These are phyloP conservation scores for Podospora australis DNA, from an alignment of 495 filamentous ascomycete species.

Conservation along the genomic window DNA sequence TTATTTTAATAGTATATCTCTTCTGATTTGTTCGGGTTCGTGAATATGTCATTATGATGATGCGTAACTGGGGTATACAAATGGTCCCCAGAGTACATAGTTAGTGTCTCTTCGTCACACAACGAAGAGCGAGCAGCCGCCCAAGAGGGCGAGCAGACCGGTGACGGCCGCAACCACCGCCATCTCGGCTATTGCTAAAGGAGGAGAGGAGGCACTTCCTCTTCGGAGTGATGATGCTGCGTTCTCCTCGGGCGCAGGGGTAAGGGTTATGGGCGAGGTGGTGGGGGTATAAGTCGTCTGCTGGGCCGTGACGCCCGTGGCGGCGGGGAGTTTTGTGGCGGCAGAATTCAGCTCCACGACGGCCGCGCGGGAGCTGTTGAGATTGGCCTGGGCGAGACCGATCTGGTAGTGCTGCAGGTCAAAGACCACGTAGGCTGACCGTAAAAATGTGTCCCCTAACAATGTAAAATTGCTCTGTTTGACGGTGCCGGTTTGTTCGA, in stretches of 20 bases:
- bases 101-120: background rate
- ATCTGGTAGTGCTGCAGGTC: slow-evolving; percentile 81
- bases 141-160: background rate
- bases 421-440: slow-evolving; percentile 90
- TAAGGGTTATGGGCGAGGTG: background rate
- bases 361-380: slow-evolving; percentile 57
- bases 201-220: background rate
- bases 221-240: too few relatives aligned
- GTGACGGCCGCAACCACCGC: background rate
- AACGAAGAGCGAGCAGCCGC: background rate
- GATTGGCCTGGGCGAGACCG: slow-evolving; percentile 76
- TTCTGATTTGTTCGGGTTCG: too few relatives aligned
- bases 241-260: background rate
- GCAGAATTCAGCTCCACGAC: slow-evolving; percentile 38
- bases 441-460: slow-evolving; percentile 83
- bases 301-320: slow-evolving; percentile 32
- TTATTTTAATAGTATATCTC: too few relatives aligned
- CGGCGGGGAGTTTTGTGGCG: slow-evolving; percentile 32
- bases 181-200: background rate
- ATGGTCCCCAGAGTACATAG: background rate
- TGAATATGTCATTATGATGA: too few relatives aligned
- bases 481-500: slow-evolving; percentile 11
- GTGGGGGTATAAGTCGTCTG: slow-evolving; percentile 16
- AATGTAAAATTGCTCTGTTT: slow-evolving; percentile 28
- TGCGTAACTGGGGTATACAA: too few relatives aligned